A percentile compares a stretch with the other conserved stretches of the same genome.
These are phyloP conservation scores for Sherardia arvensis DNA, from an alignment of 257 asterid species.

Conservation along the genomic window DNA sequence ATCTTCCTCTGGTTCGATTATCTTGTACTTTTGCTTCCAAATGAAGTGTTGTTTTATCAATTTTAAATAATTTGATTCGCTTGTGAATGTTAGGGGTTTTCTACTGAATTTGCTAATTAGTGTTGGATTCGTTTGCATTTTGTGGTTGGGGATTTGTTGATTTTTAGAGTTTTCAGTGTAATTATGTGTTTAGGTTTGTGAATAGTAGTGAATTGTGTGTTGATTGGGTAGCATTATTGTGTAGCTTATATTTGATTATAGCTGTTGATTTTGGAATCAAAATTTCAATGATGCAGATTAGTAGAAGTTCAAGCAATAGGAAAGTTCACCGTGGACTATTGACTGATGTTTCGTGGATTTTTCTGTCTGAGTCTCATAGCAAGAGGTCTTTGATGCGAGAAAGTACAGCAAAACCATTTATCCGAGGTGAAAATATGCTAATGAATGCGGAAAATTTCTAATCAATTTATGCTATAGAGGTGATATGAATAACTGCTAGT, in stretches of 20 bases:
- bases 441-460: neutral
- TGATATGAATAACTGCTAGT: too few species aligned
- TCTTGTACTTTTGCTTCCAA: neutral
- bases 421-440: constrained; percentile 43
- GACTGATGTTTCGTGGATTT: constrained; percentile 50
- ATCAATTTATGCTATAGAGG: neutral
- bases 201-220: neutral
- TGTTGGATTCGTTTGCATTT: neutral
- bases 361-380: constrained; percentile 60
- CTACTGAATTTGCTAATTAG: neutral
- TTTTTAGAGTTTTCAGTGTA: neutral
- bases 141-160: neutral
- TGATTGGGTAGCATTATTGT: neutral
- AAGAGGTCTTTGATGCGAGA: constrained; percentile 67
- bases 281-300: constrained; percentile 31
- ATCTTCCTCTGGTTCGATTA: constrained; percentile 58
- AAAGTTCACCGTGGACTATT: constrained; percentile 64
- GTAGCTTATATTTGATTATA: neutral
- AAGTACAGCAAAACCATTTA: constrained; percentile 48
- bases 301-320: constrained; percentile 62
- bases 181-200: neutral
- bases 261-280: neutral
- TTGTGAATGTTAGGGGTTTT: too few species aligned
- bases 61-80: neutral
- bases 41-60: neutral